Conservation (phyloP, 805 yeast genomes). For the Tetrapisispora arboricola region DNA sequence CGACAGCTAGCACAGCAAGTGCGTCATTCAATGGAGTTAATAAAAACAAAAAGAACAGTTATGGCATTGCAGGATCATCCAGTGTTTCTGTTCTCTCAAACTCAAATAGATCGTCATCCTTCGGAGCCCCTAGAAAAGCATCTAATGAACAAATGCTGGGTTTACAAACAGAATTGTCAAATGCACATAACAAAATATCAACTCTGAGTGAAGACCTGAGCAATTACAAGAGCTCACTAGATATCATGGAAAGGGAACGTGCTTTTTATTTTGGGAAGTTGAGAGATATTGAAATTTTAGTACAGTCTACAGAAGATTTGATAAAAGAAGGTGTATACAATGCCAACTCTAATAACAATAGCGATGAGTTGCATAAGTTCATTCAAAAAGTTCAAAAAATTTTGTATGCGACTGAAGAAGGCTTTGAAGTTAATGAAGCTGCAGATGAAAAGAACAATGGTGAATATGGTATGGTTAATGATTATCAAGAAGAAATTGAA, state of each 20-base stretch:
- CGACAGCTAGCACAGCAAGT: slow-evolving; percentile 1
- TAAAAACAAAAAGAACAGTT: slow-evolving; percentile 5
- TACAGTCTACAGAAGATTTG: slow-evolving; percentile 52
- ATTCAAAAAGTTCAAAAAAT: slow-evolving; percentile 61
- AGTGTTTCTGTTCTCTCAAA: slow-evolving; percentile 2
- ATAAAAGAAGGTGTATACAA: slow-evolving; percentile 34
- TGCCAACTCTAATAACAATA: slow-evolving; percentile 16
- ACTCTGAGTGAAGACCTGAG: slow-evolving; percentile 35
- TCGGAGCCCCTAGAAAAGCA: slow-evolving; percentile 16
- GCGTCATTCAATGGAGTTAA: slow-evolving; percentile 14
- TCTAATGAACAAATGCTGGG: slow-evolving; percentile 24
- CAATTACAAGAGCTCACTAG: slow-evolving; percentile 50
- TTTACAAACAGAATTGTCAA: slow-evolving; percentile 37
- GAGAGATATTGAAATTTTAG: slow-evolving; percentile 75
- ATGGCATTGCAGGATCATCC: slow-evolving; percentile 4
- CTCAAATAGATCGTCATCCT: slow-evolving; percentile 16
- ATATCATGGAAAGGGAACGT: slow-evolving; percentile 69
- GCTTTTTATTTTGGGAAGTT: slow-evolving; percentile 84
- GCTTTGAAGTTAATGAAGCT: slow-evolving; percentile 51
- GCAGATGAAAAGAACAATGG: slow-evolving; percentile 2
- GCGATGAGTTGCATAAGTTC: slow-evolving; percentile 32
- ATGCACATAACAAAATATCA: slow-evolving; percentile 34
- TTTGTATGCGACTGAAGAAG: slow-evolving; percentile 73
- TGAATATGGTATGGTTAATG: slow-evolving; percentile 21
- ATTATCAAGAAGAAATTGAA: slow-evolving; percentile 28